These are phyloP conservation scores for Erythrobasidium hasegawianum DNA, from an alignment of 1,284 basidiomycete species.

Conservation along the genomic window DNA sequence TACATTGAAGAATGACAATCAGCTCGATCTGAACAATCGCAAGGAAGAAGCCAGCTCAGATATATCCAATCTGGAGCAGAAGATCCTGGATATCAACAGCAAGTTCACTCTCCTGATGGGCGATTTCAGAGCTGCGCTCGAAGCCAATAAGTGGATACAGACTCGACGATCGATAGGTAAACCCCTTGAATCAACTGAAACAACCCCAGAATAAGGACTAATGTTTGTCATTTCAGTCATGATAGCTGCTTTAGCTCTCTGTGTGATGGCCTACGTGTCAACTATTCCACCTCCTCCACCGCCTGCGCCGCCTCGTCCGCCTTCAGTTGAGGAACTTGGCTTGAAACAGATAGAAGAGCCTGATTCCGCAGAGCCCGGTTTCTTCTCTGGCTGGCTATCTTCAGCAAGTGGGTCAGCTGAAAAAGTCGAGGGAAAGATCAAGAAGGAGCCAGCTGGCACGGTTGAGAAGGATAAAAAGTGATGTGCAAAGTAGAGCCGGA, in stretches of 20 bases:
- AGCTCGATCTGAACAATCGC: constrained; percentile 91
- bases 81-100: constrained; percentile 84
- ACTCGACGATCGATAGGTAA: constrained; percentile 38
- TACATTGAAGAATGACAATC: constrained; percentile 82
- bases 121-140: constrained; percentile 60
- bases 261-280: constrained; percentile 27
- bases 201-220: no score
- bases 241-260: constrained; percentile 23
- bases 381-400: constrained; percentile 23
- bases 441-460: constrained; percentile 8
- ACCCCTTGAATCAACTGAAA: no score
- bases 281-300: constrained; percentile 21
- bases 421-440: not conserved
- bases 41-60: constrained; percentile 88
- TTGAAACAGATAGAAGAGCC: constrained; percentile 31
- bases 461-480: no score
- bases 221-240: no score
- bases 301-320: constrained; percentile 16
- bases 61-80: constrained; percentile 78
- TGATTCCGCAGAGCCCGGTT: constrained; percentile 11
- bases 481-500: no score
- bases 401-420: not conserved
- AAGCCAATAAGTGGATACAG: constrained; percentile 44
- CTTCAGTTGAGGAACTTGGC: constrained; percentile 30
- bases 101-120: constrained; percentile 78